A percentile compares a stretch with the other conserved stretches of the same genome.
Conservation (phyloP, 306 rosid genomes). For the Glycine soja region DNA sequence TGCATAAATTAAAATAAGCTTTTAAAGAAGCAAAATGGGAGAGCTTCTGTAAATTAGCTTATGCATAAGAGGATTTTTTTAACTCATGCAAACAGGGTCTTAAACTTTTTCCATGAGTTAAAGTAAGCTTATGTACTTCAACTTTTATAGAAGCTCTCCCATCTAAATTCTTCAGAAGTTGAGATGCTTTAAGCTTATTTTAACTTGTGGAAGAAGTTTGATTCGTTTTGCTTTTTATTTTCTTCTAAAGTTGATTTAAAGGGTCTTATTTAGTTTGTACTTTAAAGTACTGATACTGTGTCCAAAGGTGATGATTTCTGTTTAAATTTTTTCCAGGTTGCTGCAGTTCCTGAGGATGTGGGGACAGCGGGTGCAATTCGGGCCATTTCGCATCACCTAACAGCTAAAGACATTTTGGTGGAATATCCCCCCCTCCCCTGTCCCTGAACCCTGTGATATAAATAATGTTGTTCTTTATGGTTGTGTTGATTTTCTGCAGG, state of each 20-base stretch:
- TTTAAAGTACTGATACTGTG: conserved; percentile 23
- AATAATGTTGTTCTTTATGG: conserved; percentile 40
- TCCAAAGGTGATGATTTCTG: conserved; percentile 14
- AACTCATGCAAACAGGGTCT: background rate
- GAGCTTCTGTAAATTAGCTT: background rate
- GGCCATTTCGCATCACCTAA: conserved; percentile 81
- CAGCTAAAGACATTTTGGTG: conserved; percentile 91
- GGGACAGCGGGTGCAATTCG: conserved; percentile 97
- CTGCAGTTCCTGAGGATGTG: conserved; percentile 93
- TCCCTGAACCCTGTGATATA: conserved; percentile 19
- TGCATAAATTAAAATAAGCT: background rate
- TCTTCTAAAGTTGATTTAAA: too few relatives aligned
- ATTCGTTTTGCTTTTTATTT: too few relatives aligned
- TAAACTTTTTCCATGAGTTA: too few relatives aligned
- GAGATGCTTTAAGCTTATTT: too few relatives aligned
- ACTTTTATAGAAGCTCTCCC: too few relatives aligned
- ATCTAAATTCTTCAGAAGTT: too few relatives aligned
- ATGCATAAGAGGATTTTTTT: background rate
- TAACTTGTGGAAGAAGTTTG: too few relatives aligned
- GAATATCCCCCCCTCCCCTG: conserved; percentile 25
- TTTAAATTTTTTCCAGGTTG: conserved; percentile 70
- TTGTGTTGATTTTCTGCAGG: conserved; percentile 65
- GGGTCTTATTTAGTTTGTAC: background rate
- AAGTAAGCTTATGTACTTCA: too few relatives aligned
- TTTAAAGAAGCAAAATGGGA: background rate